A percentile compares a stretch with the other conserved stretches of the same genome.
Evolutionary conservation across 2,329 filamentous ascomycete genomes (phyloP).

Genomic region (Neofusicoccum laricinum): DNA sequence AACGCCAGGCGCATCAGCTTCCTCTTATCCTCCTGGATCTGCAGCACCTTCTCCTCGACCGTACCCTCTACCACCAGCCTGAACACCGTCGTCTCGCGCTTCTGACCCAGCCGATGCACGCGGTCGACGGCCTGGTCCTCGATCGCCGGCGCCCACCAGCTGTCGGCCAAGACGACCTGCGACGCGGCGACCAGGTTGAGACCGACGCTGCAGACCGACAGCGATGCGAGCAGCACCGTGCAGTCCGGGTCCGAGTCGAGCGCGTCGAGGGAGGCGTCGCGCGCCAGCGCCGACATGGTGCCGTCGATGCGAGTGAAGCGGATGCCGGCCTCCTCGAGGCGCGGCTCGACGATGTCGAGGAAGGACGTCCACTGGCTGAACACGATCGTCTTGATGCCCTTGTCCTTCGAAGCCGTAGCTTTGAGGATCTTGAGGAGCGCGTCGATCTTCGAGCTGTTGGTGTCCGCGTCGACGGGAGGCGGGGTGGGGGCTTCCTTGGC

Average conservation of each 20-base stretch:
- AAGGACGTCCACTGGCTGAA: slow-evolving; percentile 79
- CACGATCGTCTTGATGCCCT: slow-evolving; percentile 65
- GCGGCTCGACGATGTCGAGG: slow-evolving; percentile 66
- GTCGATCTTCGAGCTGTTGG: slow-evolving; percentile 78
- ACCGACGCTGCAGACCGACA: slow-evolving; percentile 80
- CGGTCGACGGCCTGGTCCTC: slow-evolving; percentile 90
- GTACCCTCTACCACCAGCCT: slow-evolving; percentile 75
- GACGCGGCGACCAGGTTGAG: slow-evolving; percentile 84
- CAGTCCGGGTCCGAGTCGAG: slow-evolving; percentile 66
- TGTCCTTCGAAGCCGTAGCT: slow-evolving; percentile 60
- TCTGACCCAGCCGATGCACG: slow-evolving; percentile 65
- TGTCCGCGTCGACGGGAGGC: slow-evolving; percentile 54
- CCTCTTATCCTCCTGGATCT: slow-evolving; percentile 76
- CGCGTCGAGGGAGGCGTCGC: slow-evolving; percentile 68
- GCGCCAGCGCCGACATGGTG: slow-evolving; percentile 65
- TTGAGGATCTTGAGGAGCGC: slow-evolving; percentile 72
- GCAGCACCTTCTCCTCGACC: slow-evolving; percentile 77
- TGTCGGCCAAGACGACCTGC: slow-evolving; percentile 78
- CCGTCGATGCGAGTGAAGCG: slow-evolving; percentile 75
- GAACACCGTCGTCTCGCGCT: slow-evolving; percentile 73
- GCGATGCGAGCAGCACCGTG: slow-evolving; percentile 75
- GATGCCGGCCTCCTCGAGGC: slow-evolving; percentile 60
- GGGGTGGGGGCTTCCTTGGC: slow-evolving; percentile 45
- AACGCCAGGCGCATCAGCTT: slow-evolving; percentile 76
- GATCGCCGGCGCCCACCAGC: slow-evolving; percentile 88